Base-by-base conservation (phyloP, 768 basidiomycete species). In the Mycena chlorophos region DNA sequence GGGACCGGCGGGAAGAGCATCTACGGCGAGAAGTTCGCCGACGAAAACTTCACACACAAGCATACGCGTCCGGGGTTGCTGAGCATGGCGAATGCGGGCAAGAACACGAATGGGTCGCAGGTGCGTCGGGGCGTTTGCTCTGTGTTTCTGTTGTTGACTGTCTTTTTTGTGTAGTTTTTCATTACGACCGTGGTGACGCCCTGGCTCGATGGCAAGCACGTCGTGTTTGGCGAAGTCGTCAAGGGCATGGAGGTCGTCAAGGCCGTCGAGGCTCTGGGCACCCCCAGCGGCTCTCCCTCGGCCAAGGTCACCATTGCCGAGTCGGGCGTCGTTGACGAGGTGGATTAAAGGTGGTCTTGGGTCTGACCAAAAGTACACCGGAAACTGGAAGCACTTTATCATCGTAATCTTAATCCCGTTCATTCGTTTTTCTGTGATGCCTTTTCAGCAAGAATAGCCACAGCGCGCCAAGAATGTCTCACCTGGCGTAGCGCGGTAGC, bases 1-100 rank as follows among this genome's bases (percentile, higher is more conserved):
- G 90, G 90, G 16, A 89, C 88, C 10, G 91, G 90, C 56, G 91
- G 90, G 46, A 89, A 86, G 72, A 88, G 86, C 23, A 89, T 89
- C 68, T 89, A 88, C 56, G 88, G 88, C 59, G 74, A 75, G 45
- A 85, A 82, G 65, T 89, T 89, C 22, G 40, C 68, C 83, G 94
- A 96, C 65, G 94, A 96, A 75, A 95, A 94, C 79, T 90, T 91
- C 71, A 63, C 75, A 60, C 66, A 85, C 57, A 86, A 84, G 72
- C 94, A 97, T 78, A 78, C 71, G 56, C 87, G 86, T 66, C 79
- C 78, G 22, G 83, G 84, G 49, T 67, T 87, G 45, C 75, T 90
- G 37, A 88, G 87, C 50, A 89, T 89, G 86, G 91, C 91, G 22
- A 94, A 94, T 66, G 81, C 86, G 4, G 88, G 87, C 28, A 73